Evolutionary conservation across 2,329 filamentous ascomycete species (phyloP), one percentile per base, ranked within the genome.

Genomic region (Phialophora expanda): DNA sequence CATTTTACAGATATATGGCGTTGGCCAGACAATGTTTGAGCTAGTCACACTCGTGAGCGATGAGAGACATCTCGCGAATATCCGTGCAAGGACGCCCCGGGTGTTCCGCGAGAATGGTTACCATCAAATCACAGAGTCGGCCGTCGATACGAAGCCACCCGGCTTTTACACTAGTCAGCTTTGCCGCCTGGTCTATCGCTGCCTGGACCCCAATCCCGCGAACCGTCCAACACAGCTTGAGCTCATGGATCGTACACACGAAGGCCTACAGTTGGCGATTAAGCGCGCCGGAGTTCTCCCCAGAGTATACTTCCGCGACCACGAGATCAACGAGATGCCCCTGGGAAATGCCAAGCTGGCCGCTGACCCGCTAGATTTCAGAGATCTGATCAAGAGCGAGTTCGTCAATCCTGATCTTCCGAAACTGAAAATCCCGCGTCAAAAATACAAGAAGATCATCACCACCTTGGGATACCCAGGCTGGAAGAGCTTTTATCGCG

Each of bases 271-370:
- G 3, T 22, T 64, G 28, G 65, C 62, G 2, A 54, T 56, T 8
- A 44, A 60, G 11, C 51, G 66, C 12, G 59, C 55, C n/a, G 59
- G 7, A 41, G 20, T 32, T 7, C 9, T 4, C 11, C 38, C 44
- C 14, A 69, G 65, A 30, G 54, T 71, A 20, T 70, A 65, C 66
- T 71, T 56, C 46, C 48, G 48, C 9, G 69, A 61, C 46, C 57
- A 68, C 44, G 68, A 70, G 34, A 70, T 71, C 56, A 68, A 70
- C 58, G 24, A 68, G 58, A 66, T 69, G 62, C 61, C 67, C 3
- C 34, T 56, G 8, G 66, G 65, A 1, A 48, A 70, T 56, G 62
- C 63, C 2, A 41, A 48, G 17, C n/a, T n/a, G 41, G 1, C 48
- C 57, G 7, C 11, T 5, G 8, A 20, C 11, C 2, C 26, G 12